Base-by-base conservation (phyloP, 495 filamentous ascomycete genomes). In the Penicillium paradoxum region DNA sequence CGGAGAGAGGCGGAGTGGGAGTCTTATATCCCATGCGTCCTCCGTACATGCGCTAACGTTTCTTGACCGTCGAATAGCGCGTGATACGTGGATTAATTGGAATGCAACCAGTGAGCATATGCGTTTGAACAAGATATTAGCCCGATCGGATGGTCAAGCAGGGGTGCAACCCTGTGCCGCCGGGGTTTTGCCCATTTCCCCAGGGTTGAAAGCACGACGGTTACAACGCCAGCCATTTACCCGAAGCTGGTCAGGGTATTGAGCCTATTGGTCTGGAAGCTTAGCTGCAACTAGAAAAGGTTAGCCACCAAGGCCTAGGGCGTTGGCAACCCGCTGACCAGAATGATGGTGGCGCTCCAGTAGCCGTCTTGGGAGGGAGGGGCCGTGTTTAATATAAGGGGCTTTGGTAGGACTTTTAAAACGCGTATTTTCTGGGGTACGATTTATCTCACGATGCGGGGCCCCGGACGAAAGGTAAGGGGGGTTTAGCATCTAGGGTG, bases 81-180 rank as follows among this genome's bases (percentile, higher is more conserved):
- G 30, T 51, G 49, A 51, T 51, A 51, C 49, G 49, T 51, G 49
- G 27, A 43, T 43, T 18, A 42, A 33, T 42, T 36, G 10, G n/a
- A 6, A 22, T 22, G 22, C 21, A 41, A 50, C 27, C 25, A 9
- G 30, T 30, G 19, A 24, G 4, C 39, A 33, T 24, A 30, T 17
- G n/a, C 18, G 1, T 22, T 42, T 22, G 17, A 50, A 30, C 22
- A 30, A 27, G 18, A 14, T 11, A 11, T 10, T 7, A 25, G 4
- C 34, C 34, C 32, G 44, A 17, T 25, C 30, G 8, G 30, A 47
- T 27, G n/a, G 41, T 11, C 15, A 44, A 17, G 19, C 45, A 36
- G 45, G 32, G 32, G 32, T 17, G 11, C 6, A 24, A 19, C 22
- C 15, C 17, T 32, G 27, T 22, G 11, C 49, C 49, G 38, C 49